Evolutionary conservation across 2,329 filamentous ascomycete genomes (phyloP), one percentile per base, ranked within the genome.

Genomic region (Alternaria panax): DNA sequence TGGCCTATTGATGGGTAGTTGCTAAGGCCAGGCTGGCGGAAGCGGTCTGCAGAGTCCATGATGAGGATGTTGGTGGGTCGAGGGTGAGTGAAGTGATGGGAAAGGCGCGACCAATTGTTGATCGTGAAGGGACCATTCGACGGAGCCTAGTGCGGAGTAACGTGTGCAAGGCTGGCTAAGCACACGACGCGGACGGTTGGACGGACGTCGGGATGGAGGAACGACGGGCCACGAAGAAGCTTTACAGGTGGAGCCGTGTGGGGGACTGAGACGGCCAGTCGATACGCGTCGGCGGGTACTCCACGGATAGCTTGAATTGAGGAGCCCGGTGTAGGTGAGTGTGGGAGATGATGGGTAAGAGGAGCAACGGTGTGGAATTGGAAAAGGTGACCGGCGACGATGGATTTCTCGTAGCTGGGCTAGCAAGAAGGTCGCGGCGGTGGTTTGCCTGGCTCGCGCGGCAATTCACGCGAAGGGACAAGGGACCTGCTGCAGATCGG

Each of bases 401-500:
- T 57, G 59, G 57, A 43, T 55, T 58, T 60, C 58, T 54, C 48
- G 59, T 32, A 53, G 52, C 56, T 50, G 62, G 59, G 57, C 65
- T 66, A 66, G 53, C 36, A 48, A 61, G 48, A 40, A 55, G 51
- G 52, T 48, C 42, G 57, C 61, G 57, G 59, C 52, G 62, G 58
- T 65, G 67, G 71, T 72, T 71, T 70, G 66, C 65, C 66, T 72
- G 70, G 69, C 65, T 71, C 58, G 65, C 63, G 65, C 69, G 70
- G 69, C 67, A 72, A 66, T 69, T 69, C 63, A 68, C 66, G 68
- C 65, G 69, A 71, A 69, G 66, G 69, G 67, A 73, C 71, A 67
- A 75, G 74, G 74, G 70, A 69, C 65, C 43, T 69, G 60, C 48
- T 74, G 74, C 70, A 74, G 74, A 75, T 75, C 72, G 63, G 69